Evolutionary conservation across 176 grass and related monocot species (phyloP).

Genomic region (Oryza nivara): DNA sequence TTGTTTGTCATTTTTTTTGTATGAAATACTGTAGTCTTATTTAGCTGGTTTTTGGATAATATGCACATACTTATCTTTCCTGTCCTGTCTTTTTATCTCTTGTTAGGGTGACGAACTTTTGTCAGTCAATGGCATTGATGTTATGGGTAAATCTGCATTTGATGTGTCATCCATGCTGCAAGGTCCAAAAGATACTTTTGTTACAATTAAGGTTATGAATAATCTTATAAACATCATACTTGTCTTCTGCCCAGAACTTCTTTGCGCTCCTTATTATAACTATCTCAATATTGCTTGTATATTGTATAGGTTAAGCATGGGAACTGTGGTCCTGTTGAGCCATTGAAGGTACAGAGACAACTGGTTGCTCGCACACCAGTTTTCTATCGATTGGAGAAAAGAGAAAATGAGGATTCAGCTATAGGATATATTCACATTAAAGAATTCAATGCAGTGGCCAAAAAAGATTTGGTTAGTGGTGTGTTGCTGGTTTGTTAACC

Average conservation of each 20-base stretch:
- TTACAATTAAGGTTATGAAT: constrained; percentile 77
- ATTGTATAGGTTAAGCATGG: constrained; percentile 84
- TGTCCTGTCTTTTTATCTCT: constrained; percentile 34
- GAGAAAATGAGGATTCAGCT: constrained; percentile 61
- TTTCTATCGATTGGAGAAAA: constrained; percentile 93
- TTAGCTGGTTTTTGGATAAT: background rate
- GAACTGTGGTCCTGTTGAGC: constrained; percentile 78
- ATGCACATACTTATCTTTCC: constrained; percentile 16
- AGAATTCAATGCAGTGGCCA: constrained; percentile 96
- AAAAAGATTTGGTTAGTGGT: constrained; percentile 99
- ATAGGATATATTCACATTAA: constrained; percentile 95
- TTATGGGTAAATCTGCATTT: constrained; percentile 88
- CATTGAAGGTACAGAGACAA: constrained; percentile 92
- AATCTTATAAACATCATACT: constrained; percentile 30
- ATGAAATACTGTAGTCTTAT: background rate
- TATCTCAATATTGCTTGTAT: constrained; percentile 42
- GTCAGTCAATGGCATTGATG: constrained; percentile 81
- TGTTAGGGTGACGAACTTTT: constrained; percentile 92
- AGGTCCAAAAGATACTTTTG: constrained; percentile 92
- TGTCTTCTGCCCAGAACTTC: background rate
- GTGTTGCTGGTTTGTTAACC: constrained; percentile 51
- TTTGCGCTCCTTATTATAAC: constrained; percentile 22
- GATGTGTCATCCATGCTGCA: constrained; percentile 92
- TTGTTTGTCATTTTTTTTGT: background rate
- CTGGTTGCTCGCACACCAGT: constrained; percentile 76